Evolutionary conservation across 768 basidiomycete genomes (phyloP), one percentile per base, ranked within the genome.

Genomic region (Mycena olivaceomarginata): DNA sequence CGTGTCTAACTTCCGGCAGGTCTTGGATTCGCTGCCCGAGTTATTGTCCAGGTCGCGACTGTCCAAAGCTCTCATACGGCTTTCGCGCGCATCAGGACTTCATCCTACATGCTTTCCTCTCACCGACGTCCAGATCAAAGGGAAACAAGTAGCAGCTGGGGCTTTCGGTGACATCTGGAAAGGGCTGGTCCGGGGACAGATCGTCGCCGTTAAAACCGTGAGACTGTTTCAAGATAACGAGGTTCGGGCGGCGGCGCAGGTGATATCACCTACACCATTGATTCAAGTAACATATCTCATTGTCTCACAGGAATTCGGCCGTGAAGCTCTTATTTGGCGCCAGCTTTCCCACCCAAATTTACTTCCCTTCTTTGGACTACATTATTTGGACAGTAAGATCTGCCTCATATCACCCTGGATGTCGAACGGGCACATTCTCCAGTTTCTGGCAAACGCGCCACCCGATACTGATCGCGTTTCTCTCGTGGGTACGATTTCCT

Each of bases 301-400:
- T 11, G 31, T 25, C n/a, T n/a, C n/a, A 16, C 67, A 80, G 80
- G 72, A 72, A 39, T 80, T 78, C 39, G 78, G 70, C 16, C 48
- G 48, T 5, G 48, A 51, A 51, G 48, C 48, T 51, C 48, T 51
- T 16, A 51, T 51, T 51, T 80, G 80, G 80, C 65, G 79, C 20
- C 79, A 80, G 41, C 70, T 81, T 31, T 76, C 72, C 4, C 80
- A 81, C 63, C 79, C 76, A 18, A 81, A 81, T 65, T 12, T 81
- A 6, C 67, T 81, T 22, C 80, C 80, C 16, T 80, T 79, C 60
- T 78, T 71, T 20, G 75, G 75, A 31, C 41, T 76, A 39, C 72
- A 79, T 51, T 71, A 71, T 65, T 22, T 73, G n/a, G 67, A 70
- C 18, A 67, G 12, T 51, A 80, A 66, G 37, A 67, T 72, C 20